Conservation (phyloP, 257 asterid genomes). For the Scutellaria barbata region DNA sequence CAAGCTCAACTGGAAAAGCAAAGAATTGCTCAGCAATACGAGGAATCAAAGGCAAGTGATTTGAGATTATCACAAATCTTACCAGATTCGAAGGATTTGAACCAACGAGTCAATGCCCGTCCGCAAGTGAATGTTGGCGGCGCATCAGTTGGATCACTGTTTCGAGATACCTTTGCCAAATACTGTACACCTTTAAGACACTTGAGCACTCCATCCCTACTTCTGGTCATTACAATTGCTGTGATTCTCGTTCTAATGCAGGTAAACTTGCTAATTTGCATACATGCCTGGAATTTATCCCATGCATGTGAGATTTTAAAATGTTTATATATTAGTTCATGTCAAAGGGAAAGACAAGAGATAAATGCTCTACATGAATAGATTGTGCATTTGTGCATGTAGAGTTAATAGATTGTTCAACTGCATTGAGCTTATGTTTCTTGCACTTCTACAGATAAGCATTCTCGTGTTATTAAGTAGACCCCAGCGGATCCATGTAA, state of each 20-base stretch:
- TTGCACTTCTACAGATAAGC: constrained; percentile 63
- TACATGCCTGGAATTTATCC: neutral
- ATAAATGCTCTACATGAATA: neutral
- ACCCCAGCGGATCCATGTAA: constrained; percentile 80
- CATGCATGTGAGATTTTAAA: neutral
- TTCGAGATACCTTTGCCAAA: constrained; percentile 46
- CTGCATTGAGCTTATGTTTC: constrained; percentile 4
- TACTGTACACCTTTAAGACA: constrained; percentile 53
- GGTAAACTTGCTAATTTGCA: constrained; percentile 49
- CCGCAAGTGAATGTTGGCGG: constrained; percentile 38
- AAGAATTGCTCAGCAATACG: constrained; percentile 32
- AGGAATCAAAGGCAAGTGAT: constrained; percentile 40
- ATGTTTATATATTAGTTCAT: neutral
- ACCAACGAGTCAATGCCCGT: constrained; percentile 44
- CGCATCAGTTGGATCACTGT: constrained; percentile 48
- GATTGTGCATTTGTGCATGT: neutral
- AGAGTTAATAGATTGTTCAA: neutral
- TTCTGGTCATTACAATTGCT: constrained; percentile 62
- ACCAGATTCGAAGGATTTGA: constrained; percentile 42
- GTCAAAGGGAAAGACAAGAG: neutral
- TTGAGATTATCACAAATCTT: constrained; percentile 36
- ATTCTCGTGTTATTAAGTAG: constrained; percentile 80
- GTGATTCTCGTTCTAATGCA: constrained; percentile 84
- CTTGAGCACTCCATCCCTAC: constrained; percentile 57
- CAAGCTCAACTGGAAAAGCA: constrained; percentile 46